Evolutionary conservation across 2,329 filamentous ascomycete genomes (phyloP).

Genomic region (Blastomyces parvus): DNA sequence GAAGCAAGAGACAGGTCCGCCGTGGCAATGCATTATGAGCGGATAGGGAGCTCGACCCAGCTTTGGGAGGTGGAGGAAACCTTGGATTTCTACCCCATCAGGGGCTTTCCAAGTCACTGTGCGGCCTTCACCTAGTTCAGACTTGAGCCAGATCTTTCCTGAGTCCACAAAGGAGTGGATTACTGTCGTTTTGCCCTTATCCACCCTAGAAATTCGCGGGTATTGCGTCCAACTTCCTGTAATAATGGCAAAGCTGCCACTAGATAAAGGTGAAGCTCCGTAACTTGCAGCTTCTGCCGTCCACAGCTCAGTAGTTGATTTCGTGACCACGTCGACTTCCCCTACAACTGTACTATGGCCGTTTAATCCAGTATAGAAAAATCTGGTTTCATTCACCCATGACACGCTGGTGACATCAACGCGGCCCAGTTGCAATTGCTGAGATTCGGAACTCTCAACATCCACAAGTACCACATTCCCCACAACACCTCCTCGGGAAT

Average conservation of each 20-base stretch:
- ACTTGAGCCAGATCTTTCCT: slow-evolving; percentile 1
- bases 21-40: slow-evolving; percentile 1
- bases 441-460: background rate
- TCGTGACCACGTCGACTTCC: background rate
- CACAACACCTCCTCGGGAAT: background rate
- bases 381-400: background rate
- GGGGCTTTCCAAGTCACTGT: background rate
- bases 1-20: background rate
- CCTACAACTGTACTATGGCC: background rate
- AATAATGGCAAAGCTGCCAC: background rate
- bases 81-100: slow-evolving; percentile 2
- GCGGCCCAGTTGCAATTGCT: background rate
- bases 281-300: background rate
- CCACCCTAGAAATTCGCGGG: background rate
- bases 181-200: background rate
- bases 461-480: background rate
- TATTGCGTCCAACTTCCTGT: background rate
- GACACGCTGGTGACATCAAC: background rate
- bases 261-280: background rate
- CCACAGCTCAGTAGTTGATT: background rate
- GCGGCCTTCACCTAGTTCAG: background rate
- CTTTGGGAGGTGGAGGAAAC: background rate
- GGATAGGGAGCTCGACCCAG: background rate
- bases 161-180: background rate
- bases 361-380: background rate